A percentile compares a stretch with the other conserved stretches of the same genome.
These are phyloP conservation scores for Choiromyces venosus DNA, from an alignment of 495 filamentous ascomycete species.

Conservation along the genomic window DNA sequence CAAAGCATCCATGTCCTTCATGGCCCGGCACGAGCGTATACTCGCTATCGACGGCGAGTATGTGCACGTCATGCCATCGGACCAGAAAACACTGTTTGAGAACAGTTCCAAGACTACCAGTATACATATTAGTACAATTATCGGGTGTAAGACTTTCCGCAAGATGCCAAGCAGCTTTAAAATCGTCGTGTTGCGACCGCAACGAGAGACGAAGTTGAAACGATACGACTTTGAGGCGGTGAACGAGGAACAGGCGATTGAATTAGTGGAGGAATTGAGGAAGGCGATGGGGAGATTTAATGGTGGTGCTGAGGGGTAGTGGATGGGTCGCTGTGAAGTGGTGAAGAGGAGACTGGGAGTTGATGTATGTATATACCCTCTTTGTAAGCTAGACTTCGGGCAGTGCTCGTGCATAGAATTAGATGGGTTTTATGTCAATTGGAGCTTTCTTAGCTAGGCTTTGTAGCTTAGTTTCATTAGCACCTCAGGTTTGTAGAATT, in stretches of 20 bases:
- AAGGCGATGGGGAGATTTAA: constrained; percentile 51
- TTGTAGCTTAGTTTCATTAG: too few species aligned
- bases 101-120: constrained; percentile 72
- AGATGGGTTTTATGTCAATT: not conserved
- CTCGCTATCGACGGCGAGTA: constrained; percentile 92
- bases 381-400: not conserved
- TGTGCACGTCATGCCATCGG: constrained; percentile 81
- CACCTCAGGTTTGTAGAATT: too few species aligned
- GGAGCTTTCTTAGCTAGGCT: not conserved
- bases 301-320: constrained; percentile 14
- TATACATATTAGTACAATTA: constrained; percentile 84
- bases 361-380: constrained; percentile 5
- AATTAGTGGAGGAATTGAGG: constrained; percentile 84
- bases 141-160: constrained; percentile 86
- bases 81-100: constrained; percentile 54
- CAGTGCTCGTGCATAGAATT: not conserved
- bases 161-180: constrained; percentile 90
- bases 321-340: not conserved
- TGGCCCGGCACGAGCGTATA: constrained; percentile 73
- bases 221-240: constrained; percentile 93
- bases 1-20: constrained; percentile 90
- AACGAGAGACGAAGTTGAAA: constrained; percentile 63
- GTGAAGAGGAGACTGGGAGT: not conserved
- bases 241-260: constrained; percentile 69
- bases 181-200: constrained; percentile 38